Evolutionary conservation across 345 rosid genomes (phyloP), one percentile per base, ranked within the genome.

Genomic region (Euphorbia pulcherrima): DNA sequence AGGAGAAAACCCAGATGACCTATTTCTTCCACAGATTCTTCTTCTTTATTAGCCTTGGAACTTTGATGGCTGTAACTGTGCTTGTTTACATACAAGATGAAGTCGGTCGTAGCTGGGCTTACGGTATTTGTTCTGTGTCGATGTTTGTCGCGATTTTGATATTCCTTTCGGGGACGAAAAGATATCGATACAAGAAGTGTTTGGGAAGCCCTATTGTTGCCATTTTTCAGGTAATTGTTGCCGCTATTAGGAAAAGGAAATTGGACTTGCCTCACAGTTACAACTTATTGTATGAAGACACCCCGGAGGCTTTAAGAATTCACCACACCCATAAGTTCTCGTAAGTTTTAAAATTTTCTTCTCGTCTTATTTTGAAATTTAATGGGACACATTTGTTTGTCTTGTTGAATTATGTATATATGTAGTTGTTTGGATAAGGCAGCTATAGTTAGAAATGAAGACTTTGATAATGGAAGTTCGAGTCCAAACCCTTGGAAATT

Each of bases 151-250:
- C 95, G 27, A 71, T 90, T 33, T 8, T 72, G 61, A 29, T 88
- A 46, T 82, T 92, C 73, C 72, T 90, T 46, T 84, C 78, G 4
- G 92, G 95, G 51, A 84, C 80, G 8, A 85, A 76, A 63, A 80
- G 72, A 23, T 92, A 86, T 50, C 80, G 98, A 67, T 90, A 86
- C 72, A 90, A 92, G 87, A 86, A 85, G 64, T 75, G 88, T 73
- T 44, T 55, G 73, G 95, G 96, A 20, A 92, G 92, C 75, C 96
- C 96, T 4, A 77, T 90, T 14, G 91, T 90, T 37, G 95, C 86
- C 62, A 86, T 92, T 58, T 71, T 79, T 68, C 98, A 92, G 67
- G 92, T 92, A 40, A 68, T 88, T 67, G 86, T 68, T 4, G 98
- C 92, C 58, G 78, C 96, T 6, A 33, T 74, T 27, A 81, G 68